These are phyloP conservation scores for Forsythia viridissima DNA, from an alignment of 257 asterid genomes.

Conservation along the genomic window DNA sequence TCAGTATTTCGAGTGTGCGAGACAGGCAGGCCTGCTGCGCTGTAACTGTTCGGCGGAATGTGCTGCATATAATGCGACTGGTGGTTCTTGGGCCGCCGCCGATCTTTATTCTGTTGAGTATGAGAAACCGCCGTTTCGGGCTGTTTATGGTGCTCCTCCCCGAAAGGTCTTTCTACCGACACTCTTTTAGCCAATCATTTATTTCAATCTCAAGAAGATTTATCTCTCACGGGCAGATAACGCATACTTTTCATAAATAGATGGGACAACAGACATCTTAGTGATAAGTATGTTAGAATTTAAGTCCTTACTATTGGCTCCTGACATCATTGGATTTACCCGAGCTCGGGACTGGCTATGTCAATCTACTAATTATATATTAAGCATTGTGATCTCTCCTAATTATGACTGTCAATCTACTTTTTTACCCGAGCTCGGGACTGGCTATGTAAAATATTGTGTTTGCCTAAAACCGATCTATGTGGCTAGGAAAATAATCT, in stretches of 20 bases:
- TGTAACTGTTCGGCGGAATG: slow-evolving; percentile 42
- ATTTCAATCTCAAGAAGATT: background rate
- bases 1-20: slow-evolving; percentile 72
- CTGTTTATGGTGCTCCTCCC: slow-evolving; percentile 35
- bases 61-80: slow-evolving; percentile 17
- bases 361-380: no score
- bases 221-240: slow-evolving; percentile 13
- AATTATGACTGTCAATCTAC: no score
- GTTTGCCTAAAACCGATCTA: no score
- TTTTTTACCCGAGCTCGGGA: no score
- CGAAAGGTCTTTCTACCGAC: slow-evolving; percentile 29
- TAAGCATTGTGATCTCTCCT: no score
- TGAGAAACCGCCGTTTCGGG: slow-evolving; percentile 43
- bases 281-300: no score
- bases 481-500: background rate
- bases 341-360: no score
- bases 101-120: slow-evolving; percentile 35
- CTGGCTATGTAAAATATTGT: no score
- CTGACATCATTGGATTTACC: no score
- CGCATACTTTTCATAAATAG: no score
- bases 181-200: background rate
- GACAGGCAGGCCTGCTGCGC: slow-evolving; percentile 74
- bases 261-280: no score
- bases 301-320: no score
- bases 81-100: slow-evolving; percentile 10